These are phyloP conservation scores for Pezicula radicicola DNA, from an alignment of 2,329 filamentous ascomycete genomes.

Conservation along the genomic window DNA sequence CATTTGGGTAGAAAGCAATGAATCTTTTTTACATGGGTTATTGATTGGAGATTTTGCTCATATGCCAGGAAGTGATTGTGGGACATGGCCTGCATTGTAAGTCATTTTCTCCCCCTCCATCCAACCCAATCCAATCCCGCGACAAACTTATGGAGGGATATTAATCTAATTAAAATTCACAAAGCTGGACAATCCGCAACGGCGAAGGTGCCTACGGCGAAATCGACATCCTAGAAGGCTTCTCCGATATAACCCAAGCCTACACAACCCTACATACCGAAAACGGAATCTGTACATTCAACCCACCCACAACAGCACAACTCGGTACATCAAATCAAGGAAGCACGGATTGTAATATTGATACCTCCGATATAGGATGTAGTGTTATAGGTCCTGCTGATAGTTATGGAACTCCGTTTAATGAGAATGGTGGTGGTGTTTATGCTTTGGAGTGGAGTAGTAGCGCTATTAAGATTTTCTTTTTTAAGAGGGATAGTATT, in stretches of 20 bases:
- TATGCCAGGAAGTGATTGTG: conserved; percentile 69
- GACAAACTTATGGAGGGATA: no score
- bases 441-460: conserved; percentile 57
- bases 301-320: conserved; percentile 6
- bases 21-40: conserved; percentile 60
- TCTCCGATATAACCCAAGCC: conserved; percentile 42
- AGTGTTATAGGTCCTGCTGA: conserved; percentile 28
- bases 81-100: conserved; percentile 70
- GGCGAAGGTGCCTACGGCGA: conserved; percentile 17
- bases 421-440: conserved; percentile 37
- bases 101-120: not conserved
- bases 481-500: conserved; percentile 62
- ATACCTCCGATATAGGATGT: conserved; percentile 38
- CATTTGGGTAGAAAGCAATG: conserved; percentile 63
- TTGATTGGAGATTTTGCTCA: conserved; percentile 71
- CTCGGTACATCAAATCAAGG: conserved; percentile 28
- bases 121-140: not conserved
- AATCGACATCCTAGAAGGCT: conserved; percentile 46
- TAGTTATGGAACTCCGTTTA: conserved; percentile 26
- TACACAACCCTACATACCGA: conserved; percentile 18
- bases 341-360: conserved; percentile 32
- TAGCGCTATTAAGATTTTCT: conserved; percentile 44
- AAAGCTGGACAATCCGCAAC: conserved; percentile 20
- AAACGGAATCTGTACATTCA: conserved; percentile 12
- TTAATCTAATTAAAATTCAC: not conserved